Evolutionary conservation across 768 basidiomycete genomes (phyloP).

Genomic region (Rhodotorula paludigena): DNA sequence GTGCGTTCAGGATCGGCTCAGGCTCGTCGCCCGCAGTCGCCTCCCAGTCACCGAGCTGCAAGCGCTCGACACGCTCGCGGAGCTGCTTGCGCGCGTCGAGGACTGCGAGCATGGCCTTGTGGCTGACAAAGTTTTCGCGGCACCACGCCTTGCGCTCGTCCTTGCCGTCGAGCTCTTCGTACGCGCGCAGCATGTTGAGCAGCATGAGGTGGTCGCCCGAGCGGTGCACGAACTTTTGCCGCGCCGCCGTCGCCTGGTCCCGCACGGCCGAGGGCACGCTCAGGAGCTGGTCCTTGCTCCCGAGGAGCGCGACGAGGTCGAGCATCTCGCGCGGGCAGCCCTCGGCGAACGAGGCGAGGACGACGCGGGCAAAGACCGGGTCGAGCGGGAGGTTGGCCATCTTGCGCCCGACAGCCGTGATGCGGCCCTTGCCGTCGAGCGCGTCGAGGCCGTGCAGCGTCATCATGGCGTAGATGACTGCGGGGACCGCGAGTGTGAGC

Average conservation of each 20-base stretch:
- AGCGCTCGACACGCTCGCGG: constrained; percentile 58
- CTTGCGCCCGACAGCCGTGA: constrained; percentile 69
- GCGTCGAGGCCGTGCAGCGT: constrained; percentile 72
- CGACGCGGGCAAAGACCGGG: constrained; percentile 68
- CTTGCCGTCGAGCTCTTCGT: constrained; percentile 54
- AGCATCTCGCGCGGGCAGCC: constrained; percentile 73
- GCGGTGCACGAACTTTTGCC: constrained; percentile 72
- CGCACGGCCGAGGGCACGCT: constrained; percentile 51
- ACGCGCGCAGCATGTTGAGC: constrained; percentile 76
- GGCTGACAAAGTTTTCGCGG: constrained; percentile 72
- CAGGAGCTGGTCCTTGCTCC: constrained; percentile 53
- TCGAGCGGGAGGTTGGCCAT: constrained; percentile 95
- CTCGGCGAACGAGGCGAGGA: constrained; percentile 69
- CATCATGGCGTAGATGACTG: constrained; percentile 45
- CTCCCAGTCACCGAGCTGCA: constrained; percentile 57
- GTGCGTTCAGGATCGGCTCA: constrained; percentile 64
- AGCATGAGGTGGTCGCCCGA: constrained; percentile 88
- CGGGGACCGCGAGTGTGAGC: background rate
- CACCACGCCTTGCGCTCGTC: constrained; percentile 63
- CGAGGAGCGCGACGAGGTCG: constrained; percentile 76
- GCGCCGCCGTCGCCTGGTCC: constrained; percentile 61
- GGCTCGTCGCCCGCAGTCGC: constrained; percentile 55
- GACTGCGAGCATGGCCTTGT: constrained; percentile 72
- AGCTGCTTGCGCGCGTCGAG: constrained; percentile 75
- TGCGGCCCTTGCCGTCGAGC: constrained; percentile 58